phyloP scores from a whole-genome alignment of 2,329 filamentous ascomycete genomes.

The Didymosphaeria variabile region DNA sequence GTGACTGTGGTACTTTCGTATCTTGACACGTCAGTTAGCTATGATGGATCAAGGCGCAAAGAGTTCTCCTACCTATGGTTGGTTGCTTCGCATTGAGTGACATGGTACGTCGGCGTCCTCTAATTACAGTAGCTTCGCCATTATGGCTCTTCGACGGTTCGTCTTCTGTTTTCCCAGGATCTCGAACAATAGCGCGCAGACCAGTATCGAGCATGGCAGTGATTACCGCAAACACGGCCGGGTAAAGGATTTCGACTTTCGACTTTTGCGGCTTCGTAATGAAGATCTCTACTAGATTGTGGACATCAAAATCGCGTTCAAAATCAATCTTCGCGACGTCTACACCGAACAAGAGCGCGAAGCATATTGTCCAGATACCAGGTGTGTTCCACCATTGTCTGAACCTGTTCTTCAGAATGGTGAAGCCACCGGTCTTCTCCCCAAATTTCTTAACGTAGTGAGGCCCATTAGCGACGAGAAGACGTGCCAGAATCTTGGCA shows the following conservation, averaged over 20 bases:
- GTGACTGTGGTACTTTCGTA: slow-evolving; percentile 41
- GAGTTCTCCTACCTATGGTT: slow-evolving; percentile 38
- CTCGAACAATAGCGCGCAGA: slow-evolving; percentile 62
- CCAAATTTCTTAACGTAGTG: slow-evolving; percentile 86
- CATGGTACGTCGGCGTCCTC: slow-evolving; percentile 69
- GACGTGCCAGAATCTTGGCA: slow-evolving; percentile 81
- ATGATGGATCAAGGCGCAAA: background rate
- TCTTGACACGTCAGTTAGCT: slow-evolving; percentile 36
- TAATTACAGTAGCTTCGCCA: slow-evolving; percentile 34
- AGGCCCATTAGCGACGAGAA: slow-evolving; percentile 83
- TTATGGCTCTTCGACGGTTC: slow-evolving; percentile 27
- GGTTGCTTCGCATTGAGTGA: slow-evolving; percentile 68
- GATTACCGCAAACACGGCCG: slow-evolving; percentile 82
- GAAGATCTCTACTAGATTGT: slow-evolving; percentile 78
- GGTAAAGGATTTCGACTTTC: slow-evolving; percentile 73
- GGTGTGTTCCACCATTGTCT: slow-evolving; percentile 90
- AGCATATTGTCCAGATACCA: slow-evolving; percentile 84
- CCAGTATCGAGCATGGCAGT: slow-evolving; percentile 88
- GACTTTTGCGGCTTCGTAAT: slow-evolving; percentile 47
- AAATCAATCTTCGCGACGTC: slow-evolving; percentile 81
- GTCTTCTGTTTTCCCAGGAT: slow-evolving; percentile 32
- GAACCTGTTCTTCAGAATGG: slow-evolving; percentile 81
- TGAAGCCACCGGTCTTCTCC: slow-evolving; percentile 86
- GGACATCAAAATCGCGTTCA: slow-evolving; percentile 76
- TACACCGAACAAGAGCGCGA: slow-evolving; percentile 86